Percentiles rank a stretch among this genome's conserved stretches.
Conservation (phyloP, 1,139 yeast species). For the Hemisphaericaspora lyxosophila region DNA sequence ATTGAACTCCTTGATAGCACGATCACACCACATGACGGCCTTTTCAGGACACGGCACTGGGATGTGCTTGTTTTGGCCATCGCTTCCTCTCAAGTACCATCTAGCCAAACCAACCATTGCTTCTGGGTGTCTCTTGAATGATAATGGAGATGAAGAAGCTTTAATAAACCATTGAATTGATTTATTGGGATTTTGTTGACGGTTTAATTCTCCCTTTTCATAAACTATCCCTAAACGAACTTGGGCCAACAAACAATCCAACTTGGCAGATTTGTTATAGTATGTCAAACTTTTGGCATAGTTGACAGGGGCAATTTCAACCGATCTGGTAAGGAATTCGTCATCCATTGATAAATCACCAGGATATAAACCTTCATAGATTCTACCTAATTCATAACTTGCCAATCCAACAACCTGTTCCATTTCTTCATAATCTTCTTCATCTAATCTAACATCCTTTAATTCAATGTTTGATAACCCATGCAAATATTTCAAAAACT, state of each 20-base stretch:
- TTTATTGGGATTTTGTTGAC: constrained; percentile 65
- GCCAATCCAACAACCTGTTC: constrained; percentile 46
- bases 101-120: constrained; percentile 89
- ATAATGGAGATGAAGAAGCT: constrained; percentile 60
- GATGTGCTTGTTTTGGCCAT: constrained; percentile 50
- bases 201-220: constrained; percentile 78
- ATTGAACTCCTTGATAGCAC: constrained; percentile 73
- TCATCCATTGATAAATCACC: constrained; percentile 42
- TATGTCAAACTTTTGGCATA: constrained; percentile 63
- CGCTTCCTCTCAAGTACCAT: constrained; percentile 86
- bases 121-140: constrained; percentile 69
- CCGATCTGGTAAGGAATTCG: constrained; percentile 34
- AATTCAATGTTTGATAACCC: constrained; percentile 39
- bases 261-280: constrained; percentile 75
- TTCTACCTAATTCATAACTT: constrained; percentile 58
- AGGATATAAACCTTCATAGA: constrained; percentile 66
- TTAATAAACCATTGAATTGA: constrained; percentile 89
- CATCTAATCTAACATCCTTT: constrained; percentile 35
- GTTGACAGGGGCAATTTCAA: constrained; percentile 47
- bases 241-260: constrained; percentile 78
- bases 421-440: constrained; percentile 43
- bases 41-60: constrained; percentile 69
- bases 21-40: constrained; percentile 87
- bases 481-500: constrained; percentile 37
- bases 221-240: constrained; percentile 84